Percentiles rank a stretch among this genome's conserved stretches.
phyloP scores from a whole-genome alignment of 164 flowering plant genomes.

The Vitis vinifera region DNA sequence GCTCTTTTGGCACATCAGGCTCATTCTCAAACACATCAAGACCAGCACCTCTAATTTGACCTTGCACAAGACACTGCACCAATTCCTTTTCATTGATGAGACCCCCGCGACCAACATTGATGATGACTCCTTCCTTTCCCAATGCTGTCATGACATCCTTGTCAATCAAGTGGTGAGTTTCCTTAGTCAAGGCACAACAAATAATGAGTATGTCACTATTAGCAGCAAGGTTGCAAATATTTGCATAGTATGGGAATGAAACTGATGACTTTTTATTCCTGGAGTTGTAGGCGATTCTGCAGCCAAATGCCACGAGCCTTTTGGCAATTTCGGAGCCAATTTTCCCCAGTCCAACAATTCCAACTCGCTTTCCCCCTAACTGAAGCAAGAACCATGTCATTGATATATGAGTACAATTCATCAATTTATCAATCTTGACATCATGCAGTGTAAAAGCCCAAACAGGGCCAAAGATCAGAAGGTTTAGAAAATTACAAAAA shows the following conservation, averaged over 20 bases:
- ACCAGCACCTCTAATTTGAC: conserved; percentile 48
- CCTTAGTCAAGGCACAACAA: conserved; percentile 38
- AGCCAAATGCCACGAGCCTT: conserved; percentile 43
- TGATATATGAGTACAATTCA: background rate
- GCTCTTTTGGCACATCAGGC: conserved; percentile 45
- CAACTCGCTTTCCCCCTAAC: conserved; percentile 47
- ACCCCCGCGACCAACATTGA: conserved; percentile 52
- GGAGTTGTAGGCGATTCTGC: conserved; percentile 45
- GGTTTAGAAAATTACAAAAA: background rate
- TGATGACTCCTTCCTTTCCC: conserved; percentile 43
- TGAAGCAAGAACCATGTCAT: conserved; percentile 17
- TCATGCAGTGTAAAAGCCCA: background rate
- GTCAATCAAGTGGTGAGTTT: conserved; percentile 43
- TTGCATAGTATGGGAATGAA: conserved; percentile 29
- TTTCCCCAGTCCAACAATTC: conserved; percentile 51
- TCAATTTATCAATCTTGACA: too few relatives aligned
- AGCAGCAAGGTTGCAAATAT: conserved; percentile 37
- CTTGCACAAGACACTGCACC: conserved; percentile 35
- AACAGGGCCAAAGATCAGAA: background rate
- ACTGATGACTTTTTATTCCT: conserved; percentile 33
- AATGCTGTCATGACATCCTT: conserved; percentile 41
- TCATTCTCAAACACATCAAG: conserved; percentile 60
- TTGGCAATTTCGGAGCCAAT: conserved; percentile 45
- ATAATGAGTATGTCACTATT: conserved; percentile 39
- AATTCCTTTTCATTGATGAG: conserved; percentile 45